Conservation (phyloP, 2,329 filamentous ascomycete genomes). For the Hypoxylon sp. region DNA sequence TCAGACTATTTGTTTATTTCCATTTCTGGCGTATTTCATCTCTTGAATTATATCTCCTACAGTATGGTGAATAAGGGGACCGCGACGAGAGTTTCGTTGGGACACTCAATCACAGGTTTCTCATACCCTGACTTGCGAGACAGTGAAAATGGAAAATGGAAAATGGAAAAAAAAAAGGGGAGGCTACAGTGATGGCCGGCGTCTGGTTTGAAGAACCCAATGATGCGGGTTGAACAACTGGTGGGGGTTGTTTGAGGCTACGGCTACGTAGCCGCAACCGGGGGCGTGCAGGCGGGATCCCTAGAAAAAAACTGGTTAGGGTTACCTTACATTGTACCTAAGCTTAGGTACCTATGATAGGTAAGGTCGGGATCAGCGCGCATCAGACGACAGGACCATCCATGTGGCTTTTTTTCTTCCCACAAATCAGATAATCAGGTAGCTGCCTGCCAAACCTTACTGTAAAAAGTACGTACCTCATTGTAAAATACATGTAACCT, state of each 20-base stretch:
- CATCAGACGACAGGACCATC: conserved; percentile 34
- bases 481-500: conserved; percentile 7
- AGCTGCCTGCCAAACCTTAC: conserved; percentile 11
- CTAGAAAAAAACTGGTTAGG: conserved; percentile 17
- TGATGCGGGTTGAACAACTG: conserved; percentile 38
- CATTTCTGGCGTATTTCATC: conserved; percentile 23
- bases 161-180: conserved; percentile 38
- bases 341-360: conserved; percentile 17
- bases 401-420: conserved; percentile 33
- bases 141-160: conserved; percentile 8
- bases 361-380: conserved; percentile 36
- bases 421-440: conserved; percentile 24
- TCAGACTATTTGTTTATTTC: conserved; percentile 40
- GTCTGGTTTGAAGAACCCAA: conserved; percentile 39
- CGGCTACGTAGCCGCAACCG: conserved; percentile 39
- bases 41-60: conserved; percentile 22
- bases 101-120: conserved; percentile 20
- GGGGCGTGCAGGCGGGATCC: conserved; percentile 38
- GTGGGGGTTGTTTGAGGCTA: conserved; percentile 45
- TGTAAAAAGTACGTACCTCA: conserved; percentile 9
- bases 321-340: conserved; percentile 18
- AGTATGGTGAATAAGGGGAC: conserved; percentile 32
- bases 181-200: conserved; percentile 31
- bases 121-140: conserved; percentile 27
- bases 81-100: conserved; percentile 35